These are phyloP conservation scores for Fonsecaea multimorphosa DNA, from an alignment of 2,329 filamentous ascomycete species.

Conservation along the genomic window DNA sequence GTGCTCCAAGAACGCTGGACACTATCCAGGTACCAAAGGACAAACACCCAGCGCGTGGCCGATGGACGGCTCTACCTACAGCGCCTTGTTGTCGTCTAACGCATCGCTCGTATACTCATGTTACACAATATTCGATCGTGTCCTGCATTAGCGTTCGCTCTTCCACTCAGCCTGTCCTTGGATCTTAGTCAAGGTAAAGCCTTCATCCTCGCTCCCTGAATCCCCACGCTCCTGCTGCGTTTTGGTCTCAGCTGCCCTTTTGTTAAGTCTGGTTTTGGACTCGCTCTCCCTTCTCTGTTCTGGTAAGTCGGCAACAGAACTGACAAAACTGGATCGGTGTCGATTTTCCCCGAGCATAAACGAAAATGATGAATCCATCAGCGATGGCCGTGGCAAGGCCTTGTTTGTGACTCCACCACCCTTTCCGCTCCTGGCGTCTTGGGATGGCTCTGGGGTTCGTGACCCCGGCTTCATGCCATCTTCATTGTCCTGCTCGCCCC, in stretches of 20 bases:
- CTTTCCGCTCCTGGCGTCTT: not conserved
- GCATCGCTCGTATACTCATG: not conserved
- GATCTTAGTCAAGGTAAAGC: slow-evolving; percentile 50
- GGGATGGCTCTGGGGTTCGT: not conserved
- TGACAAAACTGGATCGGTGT: slow-evolving; percentile 54
- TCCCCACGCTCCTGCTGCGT: slow-evolving; percentile 42
- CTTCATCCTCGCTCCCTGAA: slow-evolving; percentile 45
- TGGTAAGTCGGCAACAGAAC: slow-evolving; percentile 51
- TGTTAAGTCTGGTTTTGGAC: slow-evolving; percentile 42
- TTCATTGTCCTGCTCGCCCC: not conserved
- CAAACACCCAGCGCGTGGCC: not conserved
- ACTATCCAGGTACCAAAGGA: not conserved
- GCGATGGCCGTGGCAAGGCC: slow-evolving; percentile 46
- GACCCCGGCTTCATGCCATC: not conserved
- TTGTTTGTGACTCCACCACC: slow-evolving; percentile 10
- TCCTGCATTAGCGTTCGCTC: slow-evolving; percentile 3
- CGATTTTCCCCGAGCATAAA: slow-evolving; percentile 58
- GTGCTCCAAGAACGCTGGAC: not conserved
- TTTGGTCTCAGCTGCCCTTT: slow-evolving; percentile 37
- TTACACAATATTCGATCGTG: not conserved
- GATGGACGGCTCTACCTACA: not conserved
- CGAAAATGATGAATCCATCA: slow-evolving; percentile 56
- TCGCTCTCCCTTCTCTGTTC: slow-evolving; percentile 50
- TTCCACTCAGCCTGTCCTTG: slow-evolving; percentile 36
- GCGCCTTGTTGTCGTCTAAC: not conserved